phyloP scores from a whole-genome alignment of 73 alveolate genomes.

The Paramecium bursaria region DNA sequence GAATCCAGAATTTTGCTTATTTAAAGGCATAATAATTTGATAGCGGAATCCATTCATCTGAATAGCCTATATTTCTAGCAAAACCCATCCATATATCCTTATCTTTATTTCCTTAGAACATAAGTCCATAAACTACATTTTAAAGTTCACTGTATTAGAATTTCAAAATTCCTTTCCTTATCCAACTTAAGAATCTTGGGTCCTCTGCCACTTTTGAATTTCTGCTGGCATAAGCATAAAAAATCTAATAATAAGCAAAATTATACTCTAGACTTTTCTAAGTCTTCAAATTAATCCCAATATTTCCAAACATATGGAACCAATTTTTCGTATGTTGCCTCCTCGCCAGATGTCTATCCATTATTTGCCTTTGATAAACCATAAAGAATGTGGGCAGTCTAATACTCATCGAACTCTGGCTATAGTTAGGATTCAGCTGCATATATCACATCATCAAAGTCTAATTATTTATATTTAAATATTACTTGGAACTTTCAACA shows the following conservation, averaged over 20 bases:
- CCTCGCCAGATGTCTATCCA: constrained; percentile 7
- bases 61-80: background rate
- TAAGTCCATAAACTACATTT: constrained; percentile 41
- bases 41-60: constrained; percentile 8
- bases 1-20: constrained; percentile 43
- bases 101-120: constrained; percentile 20
- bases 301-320: background rate
- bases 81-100: constrained; percentile 41
- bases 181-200: constrained; percentile 12
- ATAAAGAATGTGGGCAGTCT: constrained; percentile 32
- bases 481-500: constrained; percentile 38
- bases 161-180: constrained; percentile 4
- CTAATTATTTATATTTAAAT: background rate
- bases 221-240: constrained; percentile 14
- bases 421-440: background rate
- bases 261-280: constrained; percentile 44
- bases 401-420: constrained; percentile 51
- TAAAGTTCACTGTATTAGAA: constrained; percentile 22
- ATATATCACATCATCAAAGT: constrained; percentile 44
- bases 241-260: background rate
- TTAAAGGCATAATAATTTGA: constrained; percentile 41
- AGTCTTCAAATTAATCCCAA: constrained; percentile 2
- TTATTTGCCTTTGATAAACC: constrained; percentile 39
- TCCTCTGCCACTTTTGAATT: constrained; percentile 25
- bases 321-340: background rate